Base-by-base conservation (phyloP, 2,329 filamentous ascomycete species). In the Bertia moriformis region DNA sequence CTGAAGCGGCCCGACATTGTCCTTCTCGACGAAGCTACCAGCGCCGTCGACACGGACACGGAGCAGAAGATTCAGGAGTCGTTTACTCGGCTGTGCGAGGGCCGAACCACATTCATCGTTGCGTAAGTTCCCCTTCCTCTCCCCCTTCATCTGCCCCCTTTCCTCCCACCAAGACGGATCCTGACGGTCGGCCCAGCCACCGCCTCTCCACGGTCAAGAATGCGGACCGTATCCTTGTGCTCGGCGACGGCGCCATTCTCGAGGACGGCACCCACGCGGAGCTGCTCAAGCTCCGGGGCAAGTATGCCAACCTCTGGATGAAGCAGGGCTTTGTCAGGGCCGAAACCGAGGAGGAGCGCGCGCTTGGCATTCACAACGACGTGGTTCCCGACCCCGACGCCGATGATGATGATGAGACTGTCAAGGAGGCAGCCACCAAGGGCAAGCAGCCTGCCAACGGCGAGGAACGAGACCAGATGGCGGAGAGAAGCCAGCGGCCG, bases 1-100 rank as follows among this genome's bases (percentile, higher is more conserved):
- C 68, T 88, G 37, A 74, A 79, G 42, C 66, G 78, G 43, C 83
- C 83, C 0, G 67, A 68, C 12, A 83, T 85, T 30, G 63, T 86
- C 2, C 75, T 88, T 24, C 63, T 91, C 4, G 82, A 91, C 49
- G 82, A 89, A 55, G 83, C 83, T 1, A 87, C 82, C 0, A 81
- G 74, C 41, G 77, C 80, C 13, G 68, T 73, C 38, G 67, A 71
- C 35, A 64, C 69, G 2, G 61, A 67, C 3, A 62, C 67, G 14
- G 69, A 73, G 44, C 58, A 65, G 7, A 69, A 77, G 36, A 79
- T 84, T 1, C 79, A 84, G 48, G 67, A 69, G 30, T 69, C 79
- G 0, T 61, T 82, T 13, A 69, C 77, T 45, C 63, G 67, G 27
- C 68, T 81, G 2, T 76, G 78, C 0, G 55, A 67, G 42, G 68